Conservation (phyloP, 768 basidiomycete species). For the Daedalea quercina region DNA sequence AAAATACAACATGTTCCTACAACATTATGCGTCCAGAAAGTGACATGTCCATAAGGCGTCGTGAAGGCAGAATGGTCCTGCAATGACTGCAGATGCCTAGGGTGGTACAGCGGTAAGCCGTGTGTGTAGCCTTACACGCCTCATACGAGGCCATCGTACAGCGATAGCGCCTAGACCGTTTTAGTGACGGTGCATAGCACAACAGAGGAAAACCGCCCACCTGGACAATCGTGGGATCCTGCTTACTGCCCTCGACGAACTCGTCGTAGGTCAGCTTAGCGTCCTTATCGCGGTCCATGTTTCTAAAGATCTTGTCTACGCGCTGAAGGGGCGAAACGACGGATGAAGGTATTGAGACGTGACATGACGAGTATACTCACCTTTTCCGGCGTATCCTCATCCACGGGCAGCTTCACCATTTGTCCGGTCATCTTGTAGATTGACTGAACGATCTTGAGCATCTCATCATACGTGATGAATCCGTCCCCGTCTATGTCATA, state of each 20-base stretch:
- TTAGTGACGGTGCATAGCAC: conserved; percentile 8
- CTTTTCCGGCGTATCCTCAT: conserved; percentile 99
- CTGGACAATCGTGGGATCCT: conserved; percentile 99
- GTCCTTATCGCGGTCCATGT: conserved; percentile 96
- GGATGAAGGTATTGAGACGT: neutral
- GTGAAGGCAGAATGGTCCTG: no score
- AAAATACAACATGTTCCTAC: neutral
- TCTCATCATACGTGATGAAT: conserved; percentile 96
- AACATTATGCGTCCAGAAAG: neutral
- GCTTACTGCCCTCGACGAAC: conserved; percentile 97
- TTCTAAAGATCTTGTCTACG: conserved; percentile 96
- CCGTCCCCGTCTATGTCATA: conserved; percentile 99
- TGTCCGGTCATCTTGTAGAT: conserved; percentile 99
- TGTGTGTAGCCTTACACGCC: conserved; percentile 39
- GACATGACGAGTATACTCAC: conserved; percentile 28
- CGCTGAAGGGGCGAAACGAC: conserved; percentile 68
- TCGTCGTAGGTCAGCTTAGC: conserved; percentile 92
- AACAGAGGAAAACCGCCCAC: conserved; percentile 32
- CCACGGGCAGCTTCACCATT: conserved; percentile 97
- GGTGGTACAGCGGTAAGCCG: no score
- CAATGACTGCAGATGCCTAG: no score
- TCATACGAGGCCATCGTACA: conserved; percentile 91
- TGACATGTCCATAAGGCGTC: neutral
- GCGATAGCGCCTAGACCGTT: conserved; percentile 68
- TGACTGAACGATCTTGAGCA: conserved; percentile 95